Evolutionary conservation across 805 yeast genomes (phyloP).

Genomic region (Ogataea zsoltii): DNA sequence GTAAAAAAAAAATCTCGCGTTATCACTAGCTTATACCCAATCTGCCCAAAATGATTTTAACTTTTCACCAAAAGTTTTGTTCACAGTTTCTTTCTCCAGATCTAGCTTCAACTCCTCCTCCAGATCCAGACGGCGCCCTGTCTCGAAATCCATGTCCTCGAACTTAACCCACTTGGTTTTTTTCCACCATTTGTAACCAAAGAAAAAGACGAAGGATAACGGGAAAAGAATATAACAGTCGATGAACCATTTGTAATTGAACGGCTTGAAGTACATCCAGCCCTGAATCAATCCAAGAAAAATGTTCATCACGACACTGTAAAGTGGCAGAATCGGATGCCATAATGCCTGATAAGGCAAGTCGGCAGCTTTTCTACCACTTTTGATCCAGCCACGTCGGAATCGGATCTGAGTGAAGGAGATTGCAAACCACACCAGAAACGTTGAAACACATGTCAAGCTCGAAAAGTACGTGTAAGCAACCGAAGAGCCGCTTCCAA

Average conservation of each 20-base stretch:
- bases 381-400: slow-evolving; percentile 46
- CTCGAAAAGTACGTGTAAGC: slow-evolving; percentile 64
- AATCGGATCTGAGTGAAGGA: slow-evolving; percentile 58
- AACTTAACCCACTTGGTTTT: slow-evolving; percentile 35
- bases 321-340: slow-evolving; percentile 52
- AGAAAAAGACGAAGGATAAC: slow-evolving; percentile 45
- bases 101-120: slow-evolving; percentile 16
- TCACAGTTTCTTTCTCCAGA: not conserved
- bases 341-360: slow-evolving; percentile 54
- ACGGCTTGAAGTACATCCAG: slow-evolving; percentile 63
- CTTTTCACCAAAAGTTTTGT: not conserved
- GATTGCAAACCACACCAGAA: slow-evolving; percentile 66
- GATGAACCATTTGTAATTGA: slow-evolving; percentile 52
- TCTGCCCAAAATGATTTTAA: no score
- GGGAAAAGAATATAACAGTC: slow-evolving; percentile 68
- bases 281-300: slow-evolving; percentile 64
- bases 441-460: slow-evolving; percentile 65
- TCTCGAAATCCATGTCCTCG: slow-evolving; percentile 48
- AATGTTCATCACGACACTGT: slow-evolving; percentile 50
- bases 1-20: not conserved
- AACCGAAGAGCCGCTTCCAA: slow-evolving; percentile 57
- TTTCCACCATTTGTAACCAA: slow-evolving; percentile 23
- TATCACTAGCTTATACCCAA: no score
- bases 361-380: slow-evolving; percentile 45
- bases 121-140: slow-evolving; percentile 45